Conservation (phyloP, 345 rosid genomes). For the Brassica incana region DNA sequence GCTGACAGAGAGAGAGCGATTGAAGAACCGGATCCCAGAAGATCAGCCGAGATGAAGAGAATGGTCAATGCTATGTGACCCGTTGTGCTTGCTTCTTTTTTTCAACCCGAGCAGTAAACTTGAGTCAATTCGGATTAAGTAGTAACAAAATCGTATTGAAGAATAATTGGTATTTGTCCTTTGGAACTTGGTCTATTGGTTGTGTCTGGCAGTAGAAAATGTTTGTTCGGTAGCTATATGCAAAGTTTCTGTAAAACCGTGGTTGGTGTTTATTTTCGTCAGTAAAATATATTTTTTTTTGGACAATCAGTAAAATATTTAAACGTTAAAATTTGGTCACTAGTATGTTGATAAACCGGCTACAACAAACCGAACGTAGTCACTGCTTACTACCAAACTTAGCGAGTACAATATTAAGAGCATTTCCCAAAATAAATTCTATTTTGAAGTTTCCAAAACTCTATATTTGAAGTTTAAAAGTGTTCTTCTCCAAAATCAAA, state of each 20-base stretch:
- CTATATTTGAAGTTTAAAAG: too few species aligned
- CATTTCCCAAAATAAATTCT: too few species aligned
- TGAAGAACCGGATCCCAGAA: constrained; percentile 79
- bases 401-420: background rate
- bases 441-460: too few species aligned
- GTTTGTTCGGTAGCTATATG: background rate
- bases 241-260: background rate
- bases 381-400: background rate
- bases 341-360: background rate
- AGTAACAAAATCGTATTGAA: background rate
- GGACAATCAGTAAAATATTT: too few species aligned
- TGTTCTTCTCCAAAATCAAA: too few species aligned
- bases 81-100: background rate
- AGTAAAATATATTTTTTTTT: too few species aligned
- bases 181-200: background rate
- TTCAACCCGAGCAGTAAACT: background rate
- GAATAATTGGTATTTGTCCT: background rate
- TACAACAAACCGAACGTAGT: background rate
- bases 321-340: background rate
- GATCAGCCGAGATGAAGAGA: constrained; percentile 87
- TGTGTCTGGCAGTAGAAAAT: constrained; percentile 7
- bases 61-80: constrained; percentile 81
- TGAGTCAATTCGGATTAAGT: background rate
- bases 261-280: background rate
- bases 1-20: constrained; percentile 77